phyloP scores from a whole-genome alignment of 441 rosid species.

The Macaranga tanarius region DNA sequence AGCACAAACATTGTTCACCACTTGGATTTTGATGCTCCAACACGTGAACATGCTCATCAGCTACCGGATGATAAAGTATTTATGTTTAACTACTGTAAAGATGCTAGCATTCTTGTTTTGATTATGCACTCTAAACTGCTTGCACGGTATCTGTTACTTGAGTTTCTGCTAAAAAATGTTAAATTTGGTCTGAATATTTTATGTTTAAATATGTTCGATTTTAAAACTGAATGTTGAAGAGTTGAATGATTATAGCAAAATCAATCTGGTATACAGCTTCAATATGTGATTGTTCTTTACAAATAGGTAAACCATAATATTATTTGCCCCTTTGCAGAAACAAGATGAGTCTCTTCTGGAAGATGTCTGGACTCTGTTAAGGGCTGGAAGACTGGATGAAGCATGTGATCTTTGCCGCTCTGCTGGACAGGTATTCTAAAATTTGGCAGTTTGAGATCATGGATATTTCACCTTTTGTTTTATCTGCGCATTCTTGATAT shows the following conservation, averaged over 20 bases:
- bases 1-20: constrained; percentile 64
- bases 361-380: constrained; percentile 90
- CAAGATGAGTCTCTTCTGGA: constrained; percentile 97
- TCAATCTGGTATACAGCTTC: not conserved
- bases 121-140: constrained; percentile 14
- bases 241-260: not conserved
- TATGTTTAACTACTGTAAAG: not conserved
- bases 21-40: constrained; percentile 99
- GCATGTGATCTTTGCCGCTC: constrained; percentile 95
- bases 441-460: constrained; percentile 15
- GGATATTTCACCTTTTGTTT: not conserved
- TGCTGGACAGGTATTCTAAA: constrained; percentile 80
- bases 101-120: constrained; percentile 15
- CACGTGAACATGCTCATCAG: constrained; percentile 84
- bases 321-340: constrained; percentile 52
- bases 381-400: constrained; percentile 94
- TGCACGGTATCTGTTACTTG: not conserved
- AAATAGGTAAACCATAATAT: not conserved
- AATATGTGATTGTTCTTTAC: constrained; percentile 10
- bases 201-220: not conserved
- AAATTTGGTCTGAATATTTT: not conserved
- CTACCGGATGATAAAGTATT: constrained; percentile 82
- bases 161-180: not conserved
- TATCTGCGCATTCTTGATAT: constrained; percentile 15
- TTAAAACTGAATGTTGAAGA: not conserved